phyloP scores from a whole-genome alignment of 441 rosid genomes.

The Syzygium malaccense region DNA sequence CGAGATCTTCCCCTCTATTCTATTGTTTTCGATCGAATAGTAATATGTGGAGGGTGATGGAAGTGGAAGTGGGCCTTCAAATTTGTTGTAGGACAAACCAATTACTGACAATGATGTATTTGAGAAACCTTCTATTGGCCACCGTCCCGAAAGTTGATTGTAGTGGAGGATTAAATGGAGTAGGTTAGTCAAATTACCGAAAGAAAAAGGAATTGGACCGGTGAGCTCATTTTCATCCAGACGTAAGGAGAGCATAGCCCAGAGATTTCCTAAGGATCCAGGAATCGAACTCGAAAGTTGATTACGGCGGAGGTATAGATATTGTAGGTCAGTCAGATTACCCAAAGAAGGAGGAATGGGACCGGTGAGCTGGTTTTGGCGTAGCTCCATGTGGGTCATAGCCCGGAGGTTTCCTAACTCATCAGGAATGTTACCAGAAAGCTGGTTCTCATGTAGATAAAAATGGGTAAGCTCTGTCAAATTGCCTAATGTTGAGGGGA shows the following conservation, averaged over 20 bases:
- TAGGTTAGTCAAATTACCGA: neutral
- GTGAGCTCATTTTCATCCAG: too few species aligned
- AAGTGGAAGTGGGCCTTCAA: neutral
- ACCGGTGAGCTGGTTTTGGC: neutral
- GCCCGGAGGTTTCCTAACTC: neutral
- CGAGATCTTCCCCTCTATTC: neutral
- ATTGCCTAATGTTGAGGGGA: neutral
- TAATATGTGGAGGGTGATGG: neutral
- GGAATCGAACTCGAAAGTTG: too few species aligned
- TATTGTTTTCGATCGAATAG: neutral
- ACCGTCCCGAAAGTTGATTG: neutral
- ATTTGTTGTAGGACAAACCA: neutral
- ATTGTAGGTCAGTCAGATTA: neutral
- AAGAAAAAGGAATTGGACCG: too few species aligned
- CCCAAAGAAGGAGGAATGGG: neutral
- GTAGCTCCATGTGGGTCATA: neutral
- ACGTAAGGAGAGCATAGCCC: too few species aligned
- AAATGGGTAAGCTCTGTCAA: neutral
- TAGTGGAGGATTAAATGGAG: neutral
- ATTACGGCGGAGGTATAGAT: too few species aligned
- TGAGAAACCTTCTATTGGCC: neutral
- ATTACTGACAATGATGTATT: neutral
- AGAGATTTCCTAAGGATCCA: too few species aligned
- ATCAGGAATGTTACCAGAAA: neutral
- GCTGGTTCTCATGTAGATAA: neutral